Conservation (phyloP, 495 filamentous ascomycete genomes). For the Massariosphaeria phaeospora region DNA sequence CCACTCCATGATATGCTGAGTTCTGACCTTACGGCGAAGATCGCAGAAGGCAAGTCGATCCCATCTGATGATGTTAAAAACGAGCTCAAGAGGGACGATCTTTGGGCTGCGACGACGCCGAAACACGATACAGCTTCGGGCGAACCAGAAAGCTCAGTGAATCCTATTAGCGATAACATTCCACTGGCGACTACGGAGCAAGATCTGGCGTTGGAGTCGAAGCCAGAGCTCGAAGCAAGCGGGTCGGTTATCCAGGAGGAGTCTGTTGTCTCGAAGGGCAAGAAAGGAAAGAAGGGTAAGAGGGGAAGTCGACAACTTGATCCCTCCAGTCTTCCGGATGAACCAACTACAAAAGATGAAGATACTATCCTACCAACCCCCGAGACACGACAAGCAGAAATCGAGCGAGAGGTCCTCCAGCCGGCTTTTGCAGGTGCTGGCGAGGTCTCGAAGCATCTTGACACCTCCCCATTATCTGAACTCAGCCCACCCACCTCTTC, state of each 20-base stretch:
- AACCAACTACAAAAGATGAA: conserved; percentile 5
- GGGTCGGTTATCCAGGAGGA: conserved; percentile 1
- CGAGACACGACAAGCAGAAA: not conserved
- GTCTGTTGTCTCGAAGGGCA: conserved; percentile 23
- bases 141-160: not conserved
- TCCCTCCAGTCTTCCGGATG: not conserved
- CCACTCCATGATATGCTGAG: conserved; percentile 8
- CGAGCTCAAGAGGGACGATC: not conserved
- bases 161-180: not conserved
- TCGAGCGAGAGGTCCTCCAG: conserved; percentile 10
- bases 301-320: conserved; percentile 7
- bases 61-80: not conserved
- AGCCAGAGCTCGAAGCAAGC: not conserved
- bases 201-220: not conserved
- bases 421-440: not conserved
- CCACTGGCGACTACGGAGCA: too few species aligned
- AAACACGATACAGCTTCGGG: not conserved
- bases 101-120: conserved; percentile 16
- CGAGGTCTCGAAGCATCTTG: not conserved
- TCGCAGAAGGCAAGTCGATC: conserved; percentile 11
- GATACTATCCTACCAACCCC: not conserved
- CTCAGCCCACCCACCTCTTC: not conserved
- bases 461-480: not conserved
- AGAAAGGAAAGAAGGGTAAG: conserved; percentile 34
- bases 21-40: conserved; percentile 3